Percentiles rank a stretch among this genome's conserved stretches.
phyloP scores from a whole-genome alignment of 2,329 filamentous ascomycete genomes.

The Trichoderma sp. region DNA sequence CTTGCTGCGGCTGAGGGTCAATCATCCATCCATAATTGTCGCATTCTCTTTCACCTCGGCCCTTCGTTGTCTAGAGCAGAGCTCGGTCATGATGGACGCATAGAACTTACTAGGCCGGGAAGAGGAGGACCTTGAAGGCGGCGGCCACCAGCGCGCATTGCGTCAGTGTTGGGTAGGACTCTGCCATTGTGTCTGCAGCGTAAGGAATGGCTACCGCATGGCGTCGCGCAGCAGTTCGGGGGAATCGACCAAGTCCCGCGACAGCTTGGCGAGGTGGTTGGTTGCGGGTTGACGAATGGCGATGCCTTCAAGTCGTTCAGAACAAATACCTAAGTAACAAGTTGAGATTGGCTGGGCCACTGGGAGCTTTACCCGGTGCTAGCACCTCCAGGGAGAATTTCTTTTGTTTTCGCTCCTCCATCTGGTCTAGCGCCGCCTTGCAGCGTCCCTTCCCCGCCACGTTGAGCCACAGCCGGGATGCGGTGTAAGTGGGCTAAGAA shows the following conservation, averaged over 20 bases:
- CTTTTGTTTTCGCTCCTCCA: background rate
- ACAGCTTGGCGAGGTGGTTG: slow-evolving; percentile 1
- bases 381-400: background rate
- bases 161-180: slow-evolving; percentile 80
- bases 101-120: slow-evolving; percentile 83
- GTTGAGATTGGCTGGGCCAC: slow-evolving; percentile 1
- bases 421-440: slow-evolving; percentile 6
- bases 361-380: background rate
- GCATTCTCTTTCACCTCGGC: background rate
- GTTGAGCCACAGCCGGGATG: slow-evolving; percentile 22
- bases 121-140: slow-evolving; percentile 87
- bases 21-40: background rate
- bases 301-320: background rate
- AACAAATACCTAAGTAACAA: slow-evolving; percentile 8
- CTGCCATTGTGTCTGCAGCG: slow-evolving; percentile 62
- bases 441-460: slow-evolving; percentile 9
- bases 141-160: slow-evolving; percentile 86
- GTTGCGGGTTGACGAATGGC: background rate
- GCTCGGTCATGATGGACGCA: background rate
- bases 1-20: slow-evolving; percentile 63
- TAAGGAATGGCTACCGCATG: slow-evolving; percentile 20
- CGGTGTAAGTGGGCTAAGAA: slow-evolving; percentile 12
- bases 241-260: background rate
- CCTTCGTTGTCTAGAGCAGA: background rate
- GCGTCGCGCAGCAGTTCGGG: background rate